phyloP scores from a whole-genome alignment of 1,284 basidiomycete species.

The Austropuccinia psidii region DNA sequence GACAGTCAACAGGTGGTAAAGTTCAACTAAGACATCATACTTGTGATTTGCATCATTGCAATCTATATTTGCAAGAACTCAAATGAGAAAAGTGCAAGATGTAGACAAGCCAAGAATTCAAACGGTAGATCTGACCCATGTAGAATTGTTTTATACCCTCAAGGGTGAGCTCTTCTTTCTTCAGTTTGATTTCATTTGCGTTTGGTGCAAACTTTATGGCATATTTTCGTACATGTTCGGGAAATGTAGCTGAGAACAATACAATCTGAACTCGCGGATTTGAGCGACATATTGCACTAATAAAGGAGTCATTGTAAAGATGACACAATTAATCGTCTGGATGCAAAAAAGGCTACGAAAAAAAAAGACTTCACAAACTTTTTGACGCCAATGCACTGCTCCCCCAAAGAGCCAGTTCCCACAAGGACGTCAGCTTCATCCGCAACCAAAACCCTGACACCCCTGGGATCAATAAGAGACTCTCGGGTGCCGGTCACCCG shows the following conservation, averaged over 20 bases:
- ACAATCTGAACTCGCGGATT: slow-evolving; percentile 67
- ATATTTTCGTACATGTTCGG: slow-evolving; percentile 80
- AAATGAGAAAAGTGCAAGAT: background rate
- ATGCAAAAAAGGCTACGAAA: background rate
- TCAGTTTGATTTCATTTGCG: slow-evolving; percentile 92
- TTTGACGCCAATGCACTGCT: slow-evolving; percentile 89
- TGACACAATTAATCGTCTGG: background rate
- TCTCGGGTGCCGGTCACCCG: slow-evolving; percentile 28
- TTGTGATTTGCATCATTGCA: slow-evolving; percentile 70
- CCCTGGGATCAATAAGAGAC: slow-evolving; percentile 55
- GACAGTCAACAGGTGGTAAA: slow-evolving; percentile 20
- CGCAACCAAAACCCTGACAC: slow-evolving; percentile 87
- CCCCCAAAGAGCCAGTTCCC: slow-evolving; percentile 82
- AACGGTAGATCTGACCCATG: slow-evolving; percentile 57
- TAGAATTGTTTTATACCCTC: slow-evolving; percentile 96
- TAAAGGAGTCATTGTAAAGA: background rate
- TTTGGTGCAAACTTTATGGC: slow-evolving; percentile 84
- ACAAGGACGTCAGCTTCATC: slow-evolving; percentile 99
- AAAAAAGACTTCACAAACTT: slow-evolving; percentile 57
- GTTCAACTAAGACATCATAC: slow-evolving; percentile 84
- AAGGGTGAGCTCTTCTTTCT: slow-evolving; percentile 87
- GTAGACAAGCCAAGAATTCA: background rate
- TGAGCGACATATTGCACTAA: slow-evolving; percentile 15
- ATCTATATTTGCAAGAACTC: background rate
- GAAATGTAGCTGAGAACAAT: slow-evolving; percentile 97